These are phyloP conservation scores for Albatrellus ellisii DNA, from an alignment of 768 basidiomycete genomes.

Conservation along the genomic window DNA sequence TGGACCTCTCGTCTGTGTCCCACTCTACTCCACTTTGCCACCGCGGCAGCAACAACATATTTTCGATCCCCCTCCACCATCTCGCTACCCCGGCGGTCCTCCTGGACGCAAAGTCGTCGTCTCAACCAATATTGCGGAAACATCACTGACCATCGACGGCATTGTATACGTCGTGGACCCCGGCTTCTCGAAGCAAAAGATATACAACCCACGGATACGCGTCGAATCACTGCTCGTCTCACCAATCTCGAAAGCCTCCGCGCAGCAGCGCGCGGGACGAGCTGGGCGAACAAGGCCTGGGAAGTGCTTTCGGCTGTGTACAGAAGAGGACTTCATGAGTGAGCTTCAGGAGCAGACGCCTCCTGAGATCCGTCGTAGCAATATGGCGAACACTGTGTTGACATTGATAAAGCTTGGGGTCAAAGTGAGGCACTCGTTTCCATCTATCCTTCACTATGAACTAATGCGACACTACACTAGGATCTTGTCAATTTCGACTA, in stretches of 20 bases:
- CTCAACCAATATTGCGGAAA: slow-evolving; percentile 96
- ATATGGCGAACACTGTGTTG: slow-evolving; percentile 85
- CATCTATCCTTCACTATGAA: background rate
- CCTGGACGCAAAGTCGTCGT: slow-evolving; percentile 90
- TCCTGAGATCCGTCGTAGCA: slow-evolving; percentile 90
- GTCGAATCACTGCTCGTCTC: slow-evolving; percentile 90
- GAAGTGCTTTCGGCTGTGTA: slow-evolving; percentile 95
- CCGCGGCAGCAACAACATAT: slow-evolving; percentile 94
- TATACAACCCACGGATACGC: slow-evolving; percentile 95
- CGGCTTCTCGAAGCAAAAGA: slow-evolving; percentile 95
- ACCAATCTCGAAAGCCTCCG: slow-evolving; percentile 94
- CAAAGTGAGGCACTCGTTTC: slow-evolving; percentile 34
- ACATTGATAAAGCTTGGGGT: slow-evolving; percentile 92
- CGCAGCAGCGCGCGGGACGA: slow-evolving; percentile 92
- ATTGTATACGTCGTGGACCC: slow-evolving; percentile 99
- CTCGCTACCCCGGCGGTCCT: slow-evolving; percentile 50
- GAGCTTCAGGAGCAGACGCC: slow-evolving; percentile 96
- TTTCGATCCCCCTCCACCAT: slow-evolving; percentile 75
- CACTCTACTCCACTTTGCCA: slow-evolving; percentile 90
- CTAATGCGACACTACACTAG: slow-evolving; percentile 22
- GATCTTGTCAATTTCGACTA: slow-evolving; percentile 85
- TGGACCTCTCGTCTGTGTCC: slow-evolving; percentile 82
- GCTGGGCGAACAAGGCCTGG: slow-evolving; percentile 94
- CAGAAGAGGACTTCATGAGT: slow-evolving; percentile 92
- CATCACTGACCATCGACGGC: slow-evolving; percentile 93